phyloP scores from a whole-genome alignment of 192 early-diverging fungal species.

The Coemansia sp. region DNA sequence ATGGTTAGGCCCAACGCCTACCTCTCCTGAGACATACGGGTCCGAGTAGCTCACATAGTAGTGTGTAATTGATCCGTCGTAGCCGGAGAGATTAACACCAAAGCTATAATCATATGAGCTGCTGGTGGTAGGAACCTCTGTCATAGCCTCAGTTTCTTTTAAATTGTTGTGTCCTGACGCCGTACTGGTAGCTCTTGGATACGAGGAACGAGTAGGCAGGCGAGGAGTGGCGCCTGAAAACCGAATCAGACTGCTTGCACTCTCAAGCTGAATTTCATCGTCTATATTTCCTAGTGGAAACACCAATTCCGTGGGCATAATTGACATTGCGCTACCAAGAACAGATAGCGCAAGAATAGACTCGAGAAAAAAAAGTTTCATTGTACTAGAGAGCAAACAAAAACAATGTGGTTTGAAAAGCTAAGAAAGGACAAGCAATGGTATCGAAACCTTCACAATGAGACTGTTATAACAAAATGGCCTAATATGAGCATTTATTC shows the following conservation, averaged over 20 bases:
- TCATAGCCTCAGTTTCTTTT: background rate
- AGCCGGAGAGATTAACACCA: constrained; percentile 40
- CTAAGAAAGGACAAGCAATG: background rate
- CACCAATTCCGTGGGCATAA: background rate
- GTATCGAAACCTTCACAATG: too few species aligned
- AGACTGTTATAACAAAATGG: too few species aligned
- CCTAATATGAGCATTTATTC: background rate
- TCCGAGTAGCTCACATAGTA: constrained; percentile 53
- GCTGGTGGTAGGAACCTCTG: background rate
- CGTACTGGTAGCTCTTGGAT: background rate
- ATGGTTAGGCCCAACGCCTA: constrained; percentile 30
- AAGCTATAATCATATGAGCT: constrained; percentile 38
- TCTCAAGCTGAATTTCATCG: background rate
- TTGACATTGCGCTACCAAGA: constrained; percentile 8
- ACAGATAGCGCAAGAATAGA: constrained; percentile 7
- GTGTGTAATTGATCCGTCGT: constrained; percentile 40
- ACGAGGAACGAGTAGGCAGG: background rate
- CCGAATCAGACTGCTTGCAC: background rate
- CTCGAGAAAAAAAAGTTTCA: background rate
- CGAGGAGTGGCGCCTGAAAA: background rate
- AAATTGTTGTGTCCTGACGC: background rate
- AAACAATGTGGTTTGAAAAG: background rate
- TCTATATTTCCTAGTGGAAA: background rate
- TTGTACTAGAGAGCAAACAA: background rate
- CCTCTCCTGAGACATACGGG: constrained; percentile 39